These are phyloP conservation scores for Thelonectria blattea DNA, from an alignment of 2,329 filamentous ascomycete species.

Conservation along the genomic window DNA sequence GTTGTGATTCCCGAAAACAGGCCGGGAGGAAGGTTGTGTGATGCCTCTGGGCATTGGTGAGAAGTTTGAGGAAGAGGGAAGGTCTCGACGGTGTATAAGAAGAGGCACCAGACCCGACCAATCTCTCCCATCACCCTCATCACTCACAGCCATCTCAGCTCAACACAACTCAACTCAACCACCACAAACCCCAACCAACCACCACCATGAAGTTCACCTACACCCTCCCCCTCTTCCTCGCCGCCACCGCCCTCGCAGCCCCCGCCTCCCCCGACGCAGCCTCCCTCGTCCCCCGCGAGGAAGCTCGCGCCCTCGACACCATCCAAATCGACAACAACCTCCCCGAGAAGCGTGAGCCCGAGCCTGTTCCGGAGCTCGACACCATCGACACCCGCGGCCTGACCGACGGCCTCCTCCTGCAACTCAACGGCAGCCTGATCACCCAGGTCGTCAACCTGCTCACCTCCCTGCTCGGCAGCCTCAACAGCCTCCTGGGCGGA, in stretches of 20 bases:
- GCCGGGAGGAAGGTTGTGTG: too few relatives aligned
- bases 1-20: too few relatives aligned
- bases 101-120: not conserved
- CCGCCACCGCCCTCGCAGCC: conserved; percentile 1
- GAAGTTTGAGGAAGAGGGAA: not conserved
- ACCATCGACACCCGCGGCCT: not conserved
- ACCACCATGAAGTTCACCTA: conserved; percentile 12
- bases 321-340: not conserved
- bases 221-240: conserved; percentile 7
- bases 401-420: not conserved
- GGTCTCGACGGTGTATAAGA: not conserved
- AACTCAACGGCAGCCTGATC: not conserved
- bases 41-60: not conserved
- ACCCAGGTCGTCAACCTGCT: not conserved
- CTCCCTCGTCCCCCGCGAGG: not conserved
- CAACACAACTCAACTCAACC: not conserved
- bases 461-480: not conserved
- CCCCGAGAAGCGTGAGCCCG: not conserved
- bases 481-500: not conserved
- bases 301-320: not conserved
- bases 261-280: not conserved
- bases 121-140: not conserved
- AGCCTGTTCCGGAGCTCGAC: too few relatives aligned
- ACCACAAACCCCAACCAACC: not conserved
- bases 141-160: not conserved